Evolutionary conservation across 2,329 filamentous ascomycete genomes (phyloP).

Genomic region (Coniella lustricola): DNA sequence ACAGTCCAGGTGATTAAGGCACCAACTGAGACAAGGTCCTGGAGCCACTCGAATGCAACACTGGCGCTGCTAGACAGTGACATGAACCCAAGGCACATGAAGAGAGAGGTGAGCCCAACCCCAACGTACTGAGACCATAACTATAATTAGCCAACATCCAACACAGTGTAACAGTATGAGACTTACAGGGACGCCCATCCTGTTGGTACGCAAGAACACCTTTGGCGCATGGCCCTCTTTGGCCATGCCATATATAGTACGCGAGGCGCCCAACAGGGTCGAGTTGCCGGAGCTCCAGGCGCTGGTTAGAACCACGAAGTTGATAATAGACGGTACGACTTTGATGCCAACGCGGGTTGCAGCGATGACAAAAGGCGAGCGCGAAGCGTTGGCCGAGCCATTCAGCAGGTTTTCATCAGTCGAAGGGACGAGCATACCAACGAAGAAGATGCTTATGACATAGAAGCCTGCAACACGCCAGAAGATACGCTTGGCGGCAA

Average conservation of each 20-base stretch:
- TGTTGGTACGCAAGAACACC: constrained; percentile 43
- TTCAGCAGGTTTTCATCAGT: constrained; percentile 43
- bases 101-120: constrained; percentile 1
- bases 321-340: constrained; percentile 47
- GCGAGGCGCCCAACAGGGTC: constrained; percentile 47
- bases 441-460: constrained; percentile 42
- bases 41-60: constrained; percentile 18
- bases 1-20: constrained; percentile 27
- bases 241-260: constrained; percentile 48
- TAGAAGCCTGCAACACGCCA: constrained; percentile 32
- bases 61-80: constrained; percentile 4
- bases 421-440: constrained; percentile 46
- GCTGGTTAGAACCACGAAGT: constrained; percentile 45
- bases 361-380: constrained; percentile 44
- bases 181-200: constrained; percentile 31
- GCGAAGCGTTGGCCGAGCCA: constrained; percentile 34
- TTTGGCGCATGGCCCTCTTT: constrained; percentile 43
- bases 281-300: constrained; percentile 44
- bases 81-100: constrained; percentile 9
- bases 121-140: constrained; percentile 14
- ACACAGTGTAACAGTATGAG: not conserved
- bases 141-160: constrained; percentile 15
- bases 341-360: constrained; percentile 47
- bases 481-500: constrained; percentile 20
- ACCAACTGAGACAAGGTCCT: constrained; percentile 24